Percentiles rank a stretch among this genome's conserved stretches.
Conservation (phyloP, 192 early-diverging fungal species). For the Coemansia sp. region DNA sequence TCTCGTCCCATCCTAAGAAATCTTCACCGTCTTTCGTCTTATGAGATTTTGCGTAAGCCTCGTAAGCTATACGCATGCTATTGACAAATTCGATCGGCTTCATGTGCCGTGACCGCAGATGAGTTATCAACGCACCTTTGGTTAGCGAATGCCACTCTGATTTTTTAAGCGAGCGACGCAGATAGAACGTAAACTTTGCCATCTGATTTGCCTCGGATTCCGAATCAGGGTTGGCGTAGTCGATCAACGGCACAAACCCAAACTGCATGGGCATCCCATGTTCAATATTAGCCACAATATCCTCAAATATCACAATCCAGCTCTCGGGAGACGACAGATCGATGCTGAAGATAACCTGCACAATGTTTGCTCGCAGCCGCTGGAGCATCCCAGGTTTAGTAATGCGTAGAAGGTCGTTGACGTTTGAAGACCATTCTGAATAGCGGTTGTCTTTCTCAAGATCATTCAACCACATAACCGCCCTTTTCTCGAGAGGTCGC, state of each 20-base stretch:
- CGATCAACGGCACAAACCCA: conserved; percentile 74
- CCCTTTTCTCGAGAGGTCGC: conserved; percentile 43
- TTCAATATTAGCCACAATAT: conserved; percentile 64
- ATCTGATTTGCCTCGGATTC: conserved; percentile 21
- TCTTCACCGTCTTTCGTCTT: conserved; percentile 27
- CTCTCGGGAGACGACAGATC: conserved; percentile 62
- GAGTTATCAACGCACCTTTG: conserved; percentile 26
- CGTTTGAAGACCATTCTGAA: conserved; percentile 59
- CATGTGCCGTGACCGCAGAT: conserved; percentile 3
- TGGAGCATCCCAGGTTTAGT: conserved; percentile 69
- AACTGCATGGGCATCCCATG: conserved; percentile 80
- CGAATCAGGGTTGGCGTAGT: conserved; percentile 22
- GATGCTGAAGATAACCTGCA: conserved; percentile 68
- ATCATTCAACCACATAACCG: conserved; percentile 88
- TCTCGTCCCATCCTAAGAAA: conserved; percentile 33
- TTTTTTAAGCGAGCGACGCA: conserved; percentile 39
- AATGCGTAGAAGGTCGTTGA: conserved; percentile 61
- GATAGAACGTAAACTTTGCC: conserved; percentile 38
- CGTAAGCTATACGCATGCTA: conserved; percentile 22
- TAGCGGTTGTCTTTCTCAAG: conserved; percentile 83
- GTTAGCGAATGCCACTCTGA: conserved; percentile 31
- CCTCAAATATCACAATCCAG: conserved; percentile 63
- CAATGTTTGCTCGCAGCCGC: conserved; percentile 75
- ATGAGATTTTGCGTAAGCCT: conserved; percentile 20
- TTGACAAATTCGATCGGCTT: conserved; percentile 9